Percentiles rank a stretch among this genome's conserved stretches.
phyloP scores from a whole-genome alignment of 495 filamentous ascomycete genomes.

The Neurospora tetraspora region DNA sequence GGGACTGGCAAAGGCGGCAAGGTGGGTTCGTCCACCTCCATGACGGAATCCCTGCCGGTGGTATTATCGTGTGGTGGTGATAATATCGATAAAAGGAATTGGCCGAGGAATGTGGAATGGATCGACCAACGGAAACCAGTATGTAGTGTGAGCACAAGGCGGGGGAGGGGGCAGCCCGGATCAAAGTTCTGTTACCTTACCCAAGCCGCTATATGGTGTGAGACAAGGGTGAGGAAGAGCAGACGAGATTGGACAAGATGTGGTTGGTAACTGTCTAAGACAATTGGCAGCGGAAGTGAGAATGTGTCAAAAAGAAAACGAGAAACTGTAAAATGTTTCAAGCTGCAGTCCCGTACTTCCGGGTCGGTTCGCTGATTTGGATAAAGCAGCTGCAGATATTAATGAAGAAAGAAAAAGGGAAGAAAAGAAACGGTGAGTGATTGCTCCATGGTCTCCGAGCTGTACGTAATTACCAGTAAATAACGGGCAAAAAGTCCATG shows the following conservation, averaged over 20 bases:
- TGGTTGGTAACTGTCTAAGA: not conserved
- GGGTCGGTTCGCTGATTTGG: not conserved
- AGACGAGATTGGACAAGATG: not conserved
- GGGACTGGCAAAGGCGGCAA: constrained; percentile 29
- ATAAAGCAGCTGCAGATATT: not conserved
- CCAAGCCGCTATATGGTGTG: not conserved
- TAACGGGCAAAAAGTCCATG: not conserved
- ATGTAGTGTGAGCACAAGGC: not conserved
- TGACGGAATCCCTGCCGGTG: not conserved
- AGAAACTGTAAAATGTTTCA: not conserved
- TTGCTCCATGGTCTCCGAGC: not conserved
- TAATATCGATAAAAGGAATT: not conserved
- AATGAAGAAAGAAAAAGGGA: not conserved
- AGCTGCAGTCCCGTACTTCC: not conserved
- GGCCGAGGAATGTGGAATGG: not conserved
- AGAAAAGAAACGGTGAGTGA: not conserved
- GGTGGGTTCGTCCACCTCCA: constrained; percentile 32
- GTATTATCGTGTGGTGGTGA: constrained; percentile 13
- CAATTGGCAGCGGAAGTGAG: not conserved
- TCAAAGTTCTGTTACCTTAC: not conserved
- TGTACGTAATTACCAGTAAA: not conserved
- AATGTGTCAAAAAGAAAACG: not conserved
- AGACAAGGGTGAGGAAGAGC: not conserved
- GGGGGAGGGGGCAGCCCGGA: not conserved
- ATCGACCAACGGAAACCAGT: not conserved